A percentile compares a stretch with the other conserved stretches of the same genome.
Evolutionary conservation across 2,329 filamentous ascomycete genomes (phyloP).

Genomic region (Curvularia verruculosa): DNA sequence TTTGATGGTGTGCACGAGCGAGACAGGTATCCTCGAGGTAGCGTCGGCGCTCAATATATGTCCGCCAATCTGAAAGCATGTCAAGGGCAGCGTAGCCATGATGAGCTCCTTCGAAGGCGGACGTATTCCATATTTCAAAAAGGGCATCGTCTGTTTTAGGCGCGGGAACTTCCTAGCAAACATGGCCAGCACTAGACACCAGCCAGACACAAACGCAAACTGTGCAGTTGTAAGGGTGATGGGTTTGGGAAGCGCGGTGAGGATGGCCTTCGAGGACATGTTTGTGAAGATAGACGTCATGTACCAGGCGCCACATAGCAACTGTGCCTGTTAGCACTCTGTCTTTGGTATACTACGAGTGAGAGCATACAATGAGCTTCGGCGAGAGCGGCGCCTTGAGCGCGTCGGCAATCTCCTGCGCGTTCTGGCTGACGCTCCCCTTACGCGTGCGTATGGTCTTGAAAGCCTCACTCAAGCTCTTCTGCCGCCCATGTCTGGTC

Average conservation of each 20-base stretch:
- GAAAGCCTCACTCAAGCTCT: constrained; percentile 89
- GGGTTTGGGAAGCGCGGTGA: constrained; percentile 88
- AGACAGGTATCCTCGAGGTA: constrained; percentile 93
- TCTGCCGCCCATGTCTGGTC: constrained; percentile 70
- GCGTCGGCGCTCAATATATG: constrained; percentile 94
- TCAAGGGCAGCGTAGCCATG: constrained; percentile 84
- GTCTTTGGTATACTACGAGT: constrained; percentile 7
- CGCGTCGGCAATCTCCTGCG: constrained; percentile 89
- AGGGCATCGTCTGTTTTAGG: constrained; percentile 74
- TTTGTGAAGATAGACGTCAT: constrained; percentile 94
- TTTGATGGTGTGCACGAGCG: constrained; percentile 97
- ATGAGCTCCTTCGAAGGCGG: constrained; percentile 82
- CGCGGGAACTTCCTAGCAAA: constrained; percentile 74
- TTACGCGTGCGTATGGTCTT: constrained; percentile 79
- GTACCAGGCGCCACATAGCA: constrained; percentile 91
- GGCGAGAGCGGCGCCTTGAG: constrained; percentile 88
- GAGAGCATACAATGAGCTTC: constrained; percentile 74
- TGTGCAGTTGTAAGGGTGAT: constrained; percentile 91
- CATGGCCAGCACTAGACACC: constrained; percentile 81
- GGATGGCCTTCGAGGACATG: constrained; percentile 95
- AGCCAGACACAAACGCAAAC: constrained; percentile 89
- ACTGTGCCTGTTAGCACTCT: constrained; percentile 57
- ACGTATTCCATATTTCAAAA: constrained; percentile 82
- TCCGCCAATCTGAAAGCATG: constrained; percentile 89
- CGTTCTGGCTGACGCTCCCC: constrained; percentile 88